Conservation (phyloP, 1,284 basidiomycete genomes). For the Trichosporon sp. region DNA sequence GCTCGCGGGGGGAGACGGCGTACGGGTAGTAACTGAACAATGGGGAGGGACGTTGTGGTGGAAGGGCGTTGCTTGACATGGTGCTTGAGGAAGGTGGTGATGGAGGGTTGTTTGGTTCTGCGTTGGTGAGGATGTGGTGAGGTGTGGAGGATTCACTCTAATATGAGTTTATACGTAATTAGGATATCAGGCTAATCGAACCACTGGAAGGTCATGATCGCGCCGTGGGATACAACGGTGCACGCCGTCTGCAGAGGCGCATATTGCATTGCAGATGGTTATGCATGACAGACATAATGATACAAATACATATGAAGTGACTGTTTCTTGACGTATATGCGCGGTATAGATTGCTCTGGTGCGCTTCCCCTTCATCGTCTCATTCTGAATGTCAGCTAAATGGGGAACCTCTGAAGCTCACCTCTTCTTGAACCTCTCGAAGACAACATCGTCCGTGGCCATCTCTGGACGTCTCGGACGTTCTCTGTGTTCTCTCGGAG, state of each 20-base stretch:
- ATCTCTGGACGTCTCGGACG: constrained; percentile 52
- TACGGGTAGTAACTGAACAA: constrained; percentile 34
- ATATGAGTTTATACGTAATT: too few relatives aligned
- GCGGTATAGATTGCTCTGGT: too few relatives aligned
- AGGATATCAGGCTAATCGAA: too few relatives aligned
- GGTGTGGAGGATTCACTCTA: not conserved
- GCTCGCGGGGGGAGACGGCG: constrained; percentile 24
- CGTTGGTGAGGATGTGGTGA: not conserved
- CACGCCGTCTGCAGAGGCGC: too few relatives aligned
- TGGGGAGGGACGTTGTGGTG: constrained; percentile 5
- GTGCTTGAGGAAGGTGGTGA: not conserved
- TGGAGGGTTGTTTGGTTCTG: not conserved
- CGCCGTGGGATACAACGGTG: too few relatives aligned
- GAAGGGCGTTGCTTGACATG: not conserved
- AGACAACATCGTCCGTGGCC: constrained; percentile 84
- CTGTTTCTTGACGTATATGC: too few relatives aligned
- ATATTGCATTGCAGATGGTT: too few relatives aligned
- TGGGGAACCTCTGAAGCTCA: constrained; percentile 8
- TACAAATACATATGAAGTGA: not conserved
- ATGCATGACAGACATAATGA: too few relatives aligned
- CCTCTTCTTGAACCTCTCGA: constrained; percentile 52
- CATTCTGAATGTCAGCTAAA: not conserved
- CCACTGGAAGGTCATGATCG: too few relatives aligned
- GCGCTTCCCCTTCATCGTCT: not conserved
- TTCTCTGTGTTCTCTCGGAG: constrained; percentile 53